Evolutionary conservation across 805 yeast genomes (phyloP), one percentile per base, ranked within the genome.

Genomic region (Candida koratica): DNA sequence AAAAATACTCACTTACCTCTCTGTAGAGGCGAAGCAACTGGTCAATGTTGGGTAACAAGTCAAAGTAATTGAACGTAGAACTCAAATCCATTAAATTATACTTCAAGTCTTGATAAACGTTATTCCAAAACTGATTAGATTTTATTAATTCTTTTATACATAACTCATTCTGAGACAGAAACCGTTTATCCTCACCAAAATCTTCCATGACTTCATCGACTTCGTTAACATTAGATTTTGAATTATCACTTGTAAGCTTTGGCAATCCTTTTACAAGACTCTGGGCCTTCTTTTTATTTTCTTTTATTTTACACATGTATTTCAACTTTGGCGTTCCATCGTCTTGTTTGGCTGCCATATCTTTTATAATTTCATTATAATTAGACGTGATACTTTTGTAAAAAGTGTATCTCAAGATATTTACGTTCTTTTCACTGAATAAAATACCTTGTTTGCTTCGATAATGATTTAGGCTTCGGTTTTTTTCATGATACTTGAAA

Each of bases 81-180:
- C 45, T 38, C 25, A 42, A 19, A 25, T 43, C 46, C 44, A 42
- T 44, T 7, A 49, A 40, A 17, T 47, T 51, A 23, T 43, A 43
- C 34, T 53, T 56, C 20, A 58, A 27, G 35, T 58, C 62, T 34
- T 57, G 61, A 38, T 56, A 56, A n/a, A 57, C 51, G 31, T 49
- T 39, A 41, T 55, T 53, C 62, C 62, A 57, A 32, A 56, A 55
- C 32, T 45, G 53, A 12, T 44, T 44, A 2, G 53, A 46, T 19
- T 42, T 41, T 23, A 52, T 33, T 11, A 41, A 25, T 4, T 32
- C 39, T 38, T 43, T 35, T 4, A 51, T 28, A 38, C 37, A 25
- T 6, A 25, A 22, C 5, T 17, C 25, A n/a, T 37, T 22, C 27
- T 22, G 19, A 8, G 30, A 13, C 14, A 37, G 23, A 19, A 41